Evolutionary conservation across 2,329 filamentous ascomycete species (phyloP), one percentile per base, ranked within the genome.

Genomic region (Pseudocercospora ulei): DNA sequence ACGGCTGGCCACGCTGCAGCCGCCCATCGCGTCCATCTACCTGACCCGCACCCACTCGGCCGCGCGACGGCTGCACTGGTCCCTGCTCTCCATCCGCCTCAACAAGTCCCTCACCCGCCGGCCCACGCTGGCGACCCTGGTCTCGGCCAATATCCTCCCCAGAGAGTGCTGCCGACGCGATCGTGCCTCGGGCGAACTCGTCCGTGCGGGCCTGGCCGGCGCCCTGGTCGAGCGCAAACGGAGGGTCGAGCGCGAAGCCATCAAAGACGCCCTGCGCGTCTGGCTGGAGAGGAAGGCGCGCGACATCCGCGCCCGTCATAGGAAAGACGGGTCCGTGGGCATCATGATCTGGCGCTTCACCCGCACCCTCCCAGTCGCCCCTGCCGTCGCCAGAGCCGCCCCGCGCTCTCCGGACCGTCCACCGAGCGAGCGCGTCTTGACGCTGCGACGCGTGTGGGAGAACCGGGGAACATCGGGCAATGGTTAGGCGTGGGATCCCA

Each of bases 11-110:
- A 65, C 78, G 1, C 60, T 72, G 23, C 73, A 80, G 39, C 74
- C 82, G 8, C 75, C 78, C 36, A 61, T 67, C 13, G 71, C 76
- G 25, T 71, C 67, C 56, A 82, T 84, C 55, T 79, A 82, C 60
- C 61, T 82, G 26, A 80, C 77, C 25, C 67, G 71, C 38, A 82
- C 76, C 8, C 73, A 78, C 20, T 68, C 78, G 29, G 70, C 78
- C 14, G 80, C 78, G 3, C 72, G 77, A 12, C 66, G 68, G 13
- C 69, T 84, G 2, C 73, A 72, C 29, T 71, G 76, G 39, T 78
- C 70, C 8, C 67, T 84, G 2, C 72, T 76, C 4, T 71, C 72
- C 35, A 82, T 82, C 52, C 73, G 73, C 18, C 67, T 84, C 3
- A 72, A 76, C 16, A 72, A 73, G 31, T 71, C 72, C 7, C 66